Evolutionary conservation across 305 asterid species (phyloP), one percentile per base, ranked within the genome.

Genomic region (Fraxinus dipetala): DNA sequence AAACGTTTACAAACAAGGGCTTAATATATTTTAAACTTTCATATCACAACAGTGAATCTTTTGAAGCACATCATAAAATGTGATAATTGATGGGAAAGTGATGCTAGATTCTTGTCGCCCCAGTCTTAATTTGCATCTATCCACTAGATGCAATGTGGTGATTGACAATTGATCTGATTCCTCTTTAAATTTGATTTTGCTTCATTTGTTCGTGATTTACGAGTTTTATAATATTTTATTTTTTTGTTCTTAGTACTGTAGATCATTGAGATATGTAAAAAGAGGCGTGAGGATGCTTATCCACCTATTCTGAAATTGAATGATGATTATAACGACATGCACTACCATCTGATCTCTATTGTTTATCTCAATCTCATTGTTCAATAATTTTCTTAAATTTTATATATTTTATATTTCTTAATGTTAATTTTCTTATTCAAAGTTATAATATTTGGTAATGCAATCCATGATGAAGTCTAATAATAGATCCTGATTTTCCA

Each of bases 261-360:
- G 30, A n/a, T 26, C 5, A 36, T 16, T 54, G 75, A 22, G 84
- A 32, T 81, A 2, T 30, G 76, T 83, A 72, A 9, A 40, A 34
- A 16, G 87, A 84, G 91, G 80, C 72, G 85, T 85, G 91, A 85
- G 84, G 91, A 91, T 86, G 70, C 40, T 8, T 83, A 82, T 78
- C 93, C 91, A 82, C 74, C 77, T 80, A 31, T 78, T 90, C 91
- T 88, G 88, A 36, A 84, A 67, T 86, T 86, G 87, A 75, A 87
- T 90, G 92, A 91, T 90, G 90, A 90, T 77, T 84, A 36, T 82
- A 63, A 7, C 40, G 84, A 85, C 93, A 91, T 90, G 92, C 91
- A 87, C 92, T 89, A 88, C 93, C 93, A 90, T 91, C 92, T 91
- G 92, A 90, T 87, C 92, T 84, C 86, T 78, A 78, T 80, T 78